These are phyloP conservation scores for Coemansia guatemalensis DNA, from an alignment of 192 early-diverging fungal genomes.

Conservation along the genomic window DNA sequence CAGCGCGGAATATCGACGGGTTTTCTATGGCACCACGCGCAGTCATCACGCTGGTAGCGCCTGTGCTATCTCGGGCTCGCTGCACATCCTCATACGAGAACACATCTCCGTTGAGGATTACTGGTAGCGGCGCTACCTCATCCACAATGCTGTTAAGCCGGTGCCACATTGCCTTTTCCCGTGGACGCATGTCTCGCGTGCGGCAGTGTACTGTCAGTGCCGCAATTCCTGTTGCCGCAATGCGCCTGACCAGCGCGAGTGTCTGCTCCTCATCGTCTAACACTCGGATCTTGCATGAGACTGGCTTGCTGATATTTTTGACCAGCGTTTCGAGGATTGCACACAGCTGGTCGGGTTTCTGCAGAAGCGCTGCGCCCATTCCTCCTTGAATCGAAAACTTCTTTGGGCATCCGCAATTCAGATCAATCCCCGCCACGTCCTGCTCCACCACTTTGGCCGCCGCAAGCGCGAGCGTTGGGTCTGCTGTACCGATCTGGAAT, in stretches of 20 bases:
- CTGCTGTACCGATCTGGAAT: slow-evolving; percentile 91
- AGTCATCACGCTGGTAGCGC: slow-evolving; percentile 79
- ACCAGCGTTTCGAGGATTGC: slow-evolving; percentile 76
- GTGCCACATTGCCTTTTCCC: slow-evolving; percentile 81
- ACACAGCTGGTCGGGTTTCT: slow-evolving; percentile 78
- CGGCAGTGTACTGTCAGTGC: slow-evolving; percentile 91
- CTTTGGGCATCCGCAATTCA: slow-evolving; percentile 99
- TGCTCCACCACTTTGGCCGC: slow-evolving; percentile 83
- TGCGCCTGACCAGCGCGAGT: slow-evolving; percentile 72
- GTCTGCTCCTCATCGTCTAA: slow-evolving; percentile 77
- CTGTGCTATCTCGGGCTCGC: slow-evolving; percentile 59
- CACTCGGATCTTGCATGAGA: slow-evolving; percentile 87
- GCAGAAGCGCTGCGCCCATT: slow-evolving; percentile 91
- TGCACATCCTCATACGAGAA: slow-evolving; percentile 63
- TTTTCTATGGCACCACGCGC: slow-evolving; percentile 86
- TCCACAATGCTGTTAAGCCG: slow-evolving; percentile 72
- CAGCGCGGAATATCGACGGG: slow-evolving; percentile 80
- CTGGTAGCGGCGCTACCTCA: slow-evolving; percentile 67
- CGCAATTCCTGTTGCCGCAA: slow-evolving; percentile 82
- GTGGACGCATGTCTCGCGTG: slow-evolving; percentile 74
- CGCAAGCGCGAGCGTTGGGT: slow-evolving; percentile 79
- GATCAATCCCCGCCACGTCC: slow-evolving; percentile 89
- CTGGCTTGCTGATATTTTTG: slow-evolving; percentile 68
- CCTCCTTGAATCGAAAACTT: slow-evolving; percentile 89
- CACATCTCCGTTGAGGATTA: slow-evolving; percentile 94